Conservation (phyloP, 2,329 filamentous ascomycete species). For the Trichoderma atroviride region DNA sequence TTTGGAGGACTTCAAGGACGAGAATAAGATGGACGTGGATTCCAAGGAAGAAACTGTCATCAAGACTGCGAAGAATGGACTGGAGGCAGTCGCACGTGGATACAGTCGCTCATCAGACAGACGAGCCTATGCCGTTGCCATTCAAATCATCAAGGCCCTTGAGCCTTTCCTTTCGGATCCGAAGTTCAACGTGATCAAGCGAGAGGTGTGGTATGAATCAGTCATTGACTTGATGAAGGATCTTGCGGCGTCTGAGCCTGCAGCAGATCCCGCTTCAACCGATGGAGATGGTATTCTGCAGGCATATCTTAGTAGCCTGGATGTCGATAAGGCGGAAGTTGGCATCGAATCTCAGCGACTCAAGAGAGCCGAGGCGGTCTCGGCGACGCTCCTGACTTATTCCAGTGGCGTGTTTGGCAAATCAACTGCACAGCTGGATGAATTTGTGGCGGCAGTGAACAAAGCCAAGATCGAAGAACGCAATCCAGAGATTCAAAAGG, state of each 20-base stretch:
- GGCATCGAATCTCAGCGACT: conserved; percentile 57
- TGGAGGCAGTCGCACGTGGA: conserved; percentile 54
- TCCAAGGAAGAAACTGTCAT: conserved; percentile 50
- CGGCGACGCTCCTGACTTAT: conserved; percentile 46
- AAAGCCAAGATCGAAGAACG: conserved; percentile 46
- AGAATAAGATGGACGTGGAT: conserved; percentile 72
- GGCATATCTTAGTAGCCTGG: conserved; percentile 51
- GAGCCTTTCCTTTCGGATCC: conserved; percentile 44
- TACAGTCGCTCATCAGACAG: conserved; percentile 49
- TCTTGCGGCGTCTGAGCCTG: conserved; percentile 34
- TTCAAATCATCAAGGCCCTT: conserved; percentile 45
- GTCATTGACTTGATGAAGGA: conserved; percentile 52
- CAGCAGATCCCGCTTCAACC: conserved; percentile 30
- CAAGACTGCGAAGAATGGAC: conserved; percentile 51
- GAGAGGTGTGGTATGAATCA: conserved; percentile 56
- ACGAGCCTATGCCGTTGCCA: conserved; percentile 43
- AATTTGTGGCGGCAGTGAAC: conserved; percentile 40
- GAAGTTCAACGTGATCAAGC: conserved; percentile 48
- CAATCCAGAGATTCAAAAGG: conserved; percentile 50
- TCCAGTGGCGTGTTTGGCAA: conserved; percentile 48
- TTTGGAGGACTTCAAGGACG: conserved; percentile 60
- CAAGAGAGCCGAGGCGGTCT: conserved; percentile 50
- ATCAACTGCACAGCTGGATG: conserved; percentile 31
- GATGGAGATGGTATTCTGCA: conserved; percentile 33
- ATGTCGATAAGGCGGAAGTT: conserved; percentile 48